These are phyloP conservation scores for Bretschneidera sinensis DNA, from an alignment of 345 rosid species.

Conservation along the genomic window DNA sequence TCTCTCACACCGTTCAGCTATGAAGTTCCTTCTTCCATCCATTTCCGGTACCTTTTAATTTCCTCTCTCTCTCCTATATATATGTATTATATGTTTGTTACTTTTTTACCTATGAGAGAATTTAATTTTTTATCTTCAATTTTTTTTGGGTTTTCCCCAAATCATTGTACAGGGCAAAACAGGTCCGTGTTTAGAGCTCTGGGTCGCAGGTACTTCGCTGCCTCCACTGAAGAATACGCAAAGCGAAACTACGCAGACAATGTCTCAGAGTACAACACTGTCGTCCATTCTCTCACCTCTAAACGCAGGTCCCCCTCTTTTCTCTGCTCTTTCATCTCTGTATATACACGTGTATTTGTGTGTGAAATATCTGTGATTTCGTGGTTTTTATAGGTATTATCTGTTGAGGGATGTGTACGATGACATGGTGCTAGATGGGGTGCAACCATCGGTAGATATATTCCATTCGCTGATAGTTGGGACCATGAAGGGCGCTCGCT, in stretches of 20 bases:
- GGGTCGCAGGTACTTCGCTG: conserved; percentile 48
- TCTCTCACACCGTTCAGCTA: conserved; percentile 18
- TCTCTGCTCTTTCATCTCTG: conserved; percentile 2
- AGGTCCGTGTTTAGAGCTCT: conserved; percentile 40
- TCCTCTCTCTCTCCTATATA: neutral
- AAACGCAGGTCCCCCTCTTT: conserved; percentile 48
- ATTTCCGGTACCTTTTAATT: conserved; percentile 22
- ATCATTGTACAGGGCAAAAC: conserved; percentile 32
- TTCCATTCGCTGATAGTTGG: conserved; percentile 80
- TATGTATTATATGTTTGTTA: neutral
- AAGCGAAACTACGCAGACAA: conserved; percentile 79
- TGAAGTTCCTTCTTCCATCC: conserved; percentile 56
- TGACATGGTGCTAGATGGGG: conserved; percentile 93
- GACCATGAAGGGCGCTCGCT: conserved; percentile 80
- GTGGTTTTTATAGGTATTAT: conserved; percentile 33
- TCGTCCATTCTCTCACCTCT: conserved; percentile 50
- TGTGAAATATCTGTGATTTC: neutral
- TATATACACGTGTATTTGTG: neutral
- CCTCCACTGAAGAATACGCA: conserved; percentile 42
- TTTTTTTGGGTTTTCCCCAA: neutral
- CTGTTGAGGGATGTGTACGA: conserved; percentile 80
- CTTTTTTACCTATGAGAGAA: neutral
- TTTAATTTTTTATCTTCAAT: neutral
- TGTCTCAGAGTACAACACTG: conserved; percentile 68
- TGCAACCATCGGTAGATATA: conserved; percentile 71